These are phyloP conservation scores for Spiraea crenata DNA, from an alignment of 331 rosid genomes.

Conservation along the genomic window DNA sequence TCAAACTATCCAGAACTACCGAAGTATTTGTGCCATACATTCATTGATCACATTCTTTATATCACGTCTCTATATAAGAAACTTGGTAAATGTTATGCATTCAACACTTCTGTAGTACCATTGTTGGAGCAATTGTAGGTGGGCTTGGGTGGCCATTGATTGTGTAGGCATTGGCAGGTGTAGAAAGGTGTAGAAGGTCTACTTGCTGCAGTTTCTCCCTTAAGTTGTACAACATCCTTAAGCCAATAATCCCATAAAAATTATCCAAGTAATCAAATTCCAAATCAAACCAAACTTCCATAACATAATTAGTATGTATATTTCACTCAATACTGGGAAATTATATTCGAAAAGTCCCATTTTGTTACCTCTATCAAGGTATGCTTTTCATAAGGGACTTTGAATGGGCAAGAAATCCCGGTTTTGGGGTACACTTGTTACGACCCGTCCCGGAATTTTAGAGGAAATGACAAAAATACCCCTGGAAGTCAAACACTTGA, in stretches of 20 bases:
- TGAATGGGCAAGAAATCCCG: conserved; percentile 55
- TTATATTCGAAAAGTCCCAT: neutral
- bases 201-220: conserved; percentile 49
- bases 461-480: too few relatives aligned
- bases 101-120: conserved; percentile 36
- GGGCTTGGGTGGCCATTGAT: conserved; percentile 81
- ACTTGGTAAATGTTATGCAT: neutral
- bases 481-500: too few relatives aligned
- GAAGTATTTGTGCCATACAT: neutral
- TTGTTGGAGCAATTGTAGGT: conserved; percentile 68
- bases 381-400: conserved; percentile 52
- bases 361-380: conserved; percentile 51
- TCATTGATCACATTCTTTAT: neutral
- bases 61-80: neutral
- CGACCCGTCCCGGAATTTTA: too few relatives aligned
- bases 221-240: conserved; percentile 66
- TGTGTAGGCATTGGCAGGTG: conserved; percentile 63
- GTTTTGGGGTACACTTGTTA: conserved; percentile 69
- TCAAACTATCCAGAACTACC: neutral
- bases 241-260: conserved; percentile 72
- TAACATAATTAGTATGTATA: neutral
- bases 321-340: neutral
- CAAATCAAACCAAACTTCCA: neutral
- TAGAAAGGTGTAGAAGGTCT: conserved; percentile 80
- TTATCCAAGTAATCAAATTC: neutral